Conservation (phyloP, 345 rosid genomes). For the Citrus hindsii region DNA sequence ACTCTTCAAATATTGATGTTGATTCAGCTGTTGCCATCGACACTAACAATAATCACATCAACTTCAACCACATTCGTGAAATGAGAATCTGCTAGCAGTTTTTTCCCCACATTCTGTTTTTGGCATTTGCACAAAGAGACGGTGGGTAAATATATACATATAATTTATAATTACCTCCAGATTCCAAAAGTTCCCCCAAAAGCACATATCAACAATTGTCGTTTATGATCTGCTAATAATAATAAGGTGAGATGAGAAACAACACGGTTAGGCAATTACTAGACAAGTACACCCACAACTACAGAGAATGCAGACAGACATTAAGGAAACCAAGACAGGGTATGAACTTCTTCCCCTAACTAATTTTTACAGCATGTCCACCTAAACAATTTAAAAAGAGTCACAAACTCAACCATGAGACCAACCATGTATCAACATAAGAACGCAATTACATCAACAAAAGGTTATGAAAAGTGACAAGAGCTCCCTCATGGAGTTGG, state of each 20-base stretch:
- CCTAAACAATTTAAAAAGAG: not conserved
- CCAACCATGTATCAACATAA: not conserved
- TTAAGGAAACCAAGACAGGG: not conserved
- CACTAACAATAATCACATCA: conserved; percentile 4
- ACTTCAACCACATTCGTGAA: conserved; percentile 25
- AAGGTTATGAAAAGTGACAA: not conserved
- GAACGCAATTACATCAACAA: not conserved
- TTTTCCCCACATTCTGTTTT: not conserved
- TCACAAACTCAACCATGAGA: conserved; percentile 14
- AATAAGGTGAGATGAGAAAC: not conserved
- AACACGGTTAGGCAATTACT: not conserved
- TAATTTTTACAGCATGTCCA: conserved; percentile 14
- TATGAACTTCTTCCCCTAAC: not conserved
- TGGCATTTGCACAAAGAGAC: not conserved
- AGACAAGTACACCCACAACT: not conserved
- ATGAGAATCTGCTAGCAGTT: not conserved
- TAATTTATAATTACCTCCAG: not conserved
- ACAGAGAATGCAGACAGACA: not conserved
- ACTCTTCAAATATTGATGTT: conserved; percentile 30
- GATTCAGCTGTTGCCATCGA: conserved; percentile 30
- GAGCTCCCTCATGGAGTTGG: conserved; percentile 9
- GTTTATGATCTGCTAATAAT: not conserved
- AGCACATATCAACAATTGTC: no score
- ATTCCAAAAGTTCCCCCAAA: not conserved
- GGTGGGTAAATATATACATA: not conserved